Conservation (phyloP, 768 basidiomycete species). For the Boletus pseudopeckii region DNA sequence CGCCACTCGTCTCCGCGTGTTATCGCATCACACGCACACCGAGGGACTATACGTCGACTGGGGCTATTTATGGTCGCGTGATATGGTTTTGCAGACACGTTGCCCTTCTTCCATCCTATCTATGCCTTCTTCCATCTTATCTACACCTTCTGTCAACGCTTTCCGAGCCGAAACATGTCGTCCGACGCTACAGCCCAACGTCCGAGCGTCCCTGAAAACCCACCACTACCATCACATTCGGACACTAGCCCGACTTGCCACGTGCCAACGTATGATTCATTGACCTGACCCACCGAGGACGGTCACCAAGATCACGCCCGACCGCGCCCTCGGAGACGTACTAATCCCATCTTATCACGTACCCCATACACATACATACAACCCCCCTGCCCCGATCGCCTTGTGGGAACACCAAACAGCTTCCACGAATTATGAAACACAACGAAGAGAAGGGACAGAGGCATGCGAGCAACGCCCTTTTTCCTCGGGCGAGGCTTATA, state of each 20-base stretch:
- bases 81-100: slow-evolving; percentile 8
- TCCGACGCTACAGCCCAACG: too few relatives aligned
- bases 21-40: slow-evolving; percentile 10
- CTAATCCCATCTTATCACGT: background rate
- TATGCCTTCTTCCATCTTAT: too few relatives aligned
- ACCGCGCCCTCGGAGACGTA: slow-evolving; percentile 12
- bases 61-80: slow-evolving; percentile 12
- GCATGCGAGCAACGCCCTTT: slow-evolving; percentile 5
- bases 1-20: background rate
- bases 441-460: background rate
- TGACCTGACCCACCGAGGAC: background rate
- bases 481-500: slow-evolving; percentile 12
- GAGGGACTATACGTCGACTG: background rate
- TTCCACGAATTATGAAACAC: background rate
- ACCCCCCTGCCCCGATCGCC: slow-evolving; percentile 19
- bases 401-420: slow-evolving; percentile 1
- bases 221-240: too few relatives aligned
- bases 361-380: background rate
- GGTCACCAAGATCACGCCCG: background rate
- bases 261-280: background rate
- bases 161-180: background rate
- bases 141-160: too few relatives aligned
- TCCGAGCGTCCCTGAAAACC: too few relatives aligned
- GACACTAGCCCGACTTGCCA: background rate
- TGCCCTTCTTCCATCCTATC: slow-evolving; percentile 4